Conservation (phyloP, 176 grass and related monocot species). For the Ensete ventricosum region DNA sequence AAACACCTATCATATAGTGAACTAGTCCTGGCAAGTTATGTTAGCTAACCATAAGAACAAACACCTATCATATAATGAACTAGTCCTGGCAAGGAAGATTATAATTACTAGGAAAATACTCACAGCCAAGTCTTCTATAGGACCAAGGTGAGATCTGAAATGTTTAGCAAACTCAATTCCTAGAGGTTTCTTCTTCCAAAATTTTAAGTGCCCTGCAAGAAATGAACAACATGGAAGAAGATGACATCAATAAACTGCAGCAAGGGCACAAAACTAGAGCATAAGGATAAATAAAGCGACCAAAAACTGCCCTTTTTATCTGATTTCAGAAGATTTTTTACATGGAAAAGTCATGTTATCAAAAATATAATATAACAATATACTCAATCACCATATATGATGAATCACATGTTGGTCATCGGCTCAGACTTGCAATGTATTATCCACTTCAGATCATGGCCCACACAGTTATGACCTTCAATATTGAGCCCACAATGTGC, state of each 20-base stretch:
- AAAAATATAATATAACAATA: too few relatives aligned
- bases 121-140: slow-evolving; percentile 91
- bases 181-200: slow-evolving; percentile 89
- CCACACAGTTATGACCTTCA: too few relatives aligned
- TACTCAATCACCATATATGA: too few relatives aligned
- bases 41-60: neutral
- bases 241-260: neutral
- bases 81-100: neutral
- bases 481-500: too few relatives aligned
- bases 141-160: slow-evolving; percentile 90
- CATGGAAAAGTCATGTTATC: too few relatives aligned
- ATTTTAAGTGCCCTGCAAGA: slow-evolving; percentile 71
- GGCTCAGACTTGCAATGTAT: too few relatives aligned
- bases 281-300: neutral
- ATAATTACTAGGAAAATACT: slow-evolving; percentile 24
- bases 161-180: slow-evolving; percentile 98
- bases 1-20: too few relatives aligned
- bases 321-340: neutral
- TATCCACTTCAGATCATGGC: too few relatives aligned
- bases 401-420: too few relatives aligned
- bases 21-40: neutral
- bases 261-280: neutral
- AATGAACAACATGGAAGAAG: neutral
- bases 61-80: neutral
- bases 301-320: neutral